Conservation (phyloP, 2,329 filamentous ascomycete genomes). For the Rutstroemia sp. region DNA sequence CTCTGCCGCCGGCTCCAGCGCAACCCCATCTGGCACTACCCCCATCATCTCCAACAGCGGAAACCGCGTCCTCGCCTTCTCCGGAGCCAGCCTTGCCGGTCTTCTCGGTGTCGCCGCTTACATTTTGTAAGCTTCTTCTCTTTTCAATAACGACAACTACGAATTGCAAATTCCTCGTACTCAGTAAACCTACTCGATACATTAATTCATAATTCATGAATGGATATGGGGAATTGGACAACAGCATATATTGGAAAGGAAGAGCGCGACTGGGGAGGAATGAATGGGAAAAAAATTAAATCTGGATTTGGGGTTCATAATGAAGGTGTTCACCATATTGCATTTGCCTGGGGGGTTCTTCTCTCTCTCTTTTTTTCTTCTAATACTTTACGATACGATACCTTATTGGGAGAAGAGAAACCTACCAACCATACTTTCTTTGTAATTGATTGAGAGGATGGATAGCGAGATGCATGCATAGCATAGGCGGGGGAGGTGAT, state of each 20-base stretch:
- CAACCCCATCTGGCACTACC: slow-evolving; percentile 24
- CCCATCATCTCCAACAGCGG: slow-evolving; percentile 46
- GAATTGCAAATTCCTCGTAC: neutral
- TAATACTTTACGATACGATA: neutral
- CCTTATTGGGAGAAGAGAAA: neutral
- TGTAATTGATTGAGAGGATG: too few relatives aligned
- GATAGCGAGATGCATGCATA: too few relatives aligned
- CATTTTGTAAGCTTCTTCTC: slow-evolving; percentile 28
- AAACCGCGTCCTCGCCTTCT: slow-evolving; percentile 48
- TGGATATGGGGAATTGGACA: neutral
- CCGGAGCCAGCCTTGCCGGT: slow-evolving; percentile 52
- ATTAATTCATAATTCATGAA: neutral
- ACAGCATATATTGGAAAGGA: too few relatives aligned
- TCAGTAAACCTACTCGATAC: too few relatives aligned
- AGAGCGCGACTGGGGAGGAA: neutral
- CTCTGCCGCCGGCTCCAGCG: slow-evolving; percentile 19
- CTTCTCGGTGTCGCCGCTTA: slow-evolving; percentile 50
- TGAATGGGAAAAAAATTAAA: neutral
- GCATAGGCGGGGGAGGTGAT: too few relatives aligned
- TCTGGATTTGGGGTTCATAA: neutral
- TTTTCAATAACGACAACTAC: neutral
- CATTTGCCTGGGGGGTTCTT: neutral
- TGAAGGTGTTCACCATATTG: neutral
- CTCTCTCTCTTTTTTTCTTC: neutral
- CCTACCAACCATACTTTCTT: too few relatives aligned